Base-by-base conservation (phyloP, 2,329 filamentous ascomycete genomes). In the Onygena corvina region DNA sequence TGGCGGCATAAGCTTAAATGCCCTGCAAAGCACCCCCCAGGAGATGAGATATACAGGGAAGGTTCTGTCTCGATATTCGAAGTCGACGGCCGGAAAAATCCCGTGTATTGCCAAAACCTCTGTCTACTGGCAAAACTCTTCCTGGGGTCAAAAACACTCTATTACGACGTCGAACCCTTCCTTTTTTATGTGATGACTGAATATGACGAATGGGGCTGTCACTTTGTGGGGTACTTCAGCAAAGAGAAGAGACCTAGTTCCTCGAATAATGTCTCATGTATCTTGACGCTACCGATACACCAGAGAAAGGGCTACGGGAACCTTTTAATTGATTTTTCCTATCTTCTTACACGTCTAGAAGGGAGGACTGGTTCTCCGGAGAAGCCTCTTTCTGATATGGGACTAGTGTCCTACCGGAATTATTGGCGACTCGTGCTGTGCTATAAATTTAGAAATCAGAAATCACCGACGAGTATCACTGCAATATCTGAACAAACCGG, bases 141-240 rank as follows among this genome's bases (percentile, higher is more conserved):
- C 63, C 76, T 98, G 31, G 92, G 94, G 57, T 93, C 95, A 66
- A 98, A 98, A 68, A 96, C 92, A 3, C 79, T 98, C 5, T 98
- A 95, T 72, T 98, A 98, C 70, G 92, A 98, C 59, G 92, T 98
- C n/a, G 92, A 98, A 56, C 92, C 92, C 0, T 98, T 98, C 63
- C 71, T 98, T 30, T 98, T 98, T 71, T 98, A 98, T 68, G 90
- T 94, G 65, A 95, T 98, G 90, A 86, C 86, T 21, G 83, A 82
- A 34, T 81, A 85, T 57, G 86, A 89, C 55, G 87, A 94, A 46
- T 83, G 88, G 59, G 92, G 92, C 11, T 92, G 84, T 60, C 92
- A 96, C 61, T 77, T 98, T 46, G 86, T 98, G n/a, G 92, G 92
- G n/a, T 98, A 95, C 64, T 98, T 98, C 67, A 96, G 92, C 46